A percentile compares a stretch with the other conserved stretches of the same genome.
phyloP scores from a whole-genome alignment of 2,329 filamentous ascomycete genomes.

The Aureobasidium pullulans region DNA sequence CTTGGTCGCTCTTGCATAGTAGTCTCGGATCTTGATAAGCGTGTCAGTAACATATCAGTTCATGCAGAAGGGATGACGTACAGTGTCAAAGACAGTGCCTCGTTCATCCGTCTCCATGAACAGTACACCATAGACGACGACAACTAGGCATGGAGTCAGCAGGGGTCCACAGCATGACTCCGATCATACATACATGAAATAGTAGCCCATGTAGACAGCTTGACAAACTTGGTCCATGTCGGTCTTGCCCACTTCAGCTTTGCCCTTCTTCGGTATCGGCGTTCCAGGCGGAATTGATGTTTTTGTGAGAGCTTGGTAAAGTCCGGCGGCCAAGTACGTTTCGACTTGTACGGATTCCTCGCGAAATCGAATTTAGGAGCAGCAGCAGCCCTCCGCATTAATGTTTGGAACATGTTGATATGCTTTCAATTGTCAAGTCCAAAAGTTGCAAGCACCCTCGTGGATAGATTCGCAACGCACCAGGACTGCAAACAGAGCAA shows the following conservation, averaged over 20 bases:
- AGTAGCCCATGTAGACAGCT: conserved; percentile 56
- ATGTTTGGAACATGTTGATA: conserved; percentile 39
- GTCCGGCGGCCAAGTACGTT: conserved; percentile 72
- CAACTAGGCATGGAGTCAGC: conserved; percentile 7
- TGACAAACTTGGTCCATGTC: conserved; percentile 56
- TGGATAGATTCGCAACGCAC: not conserved
- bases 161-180: not conserved
- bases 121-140: conserved; percentile 12
- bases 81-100: conserved; percentile 10
- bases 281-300: conserved; percentile 71
- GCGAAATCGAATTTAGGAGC: conserved; percentile 37
- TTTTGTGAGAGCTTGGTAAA: conserved; percentile 61
- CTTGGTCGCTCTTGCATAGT: conserved; percentile 1
- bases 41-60: not conserved
- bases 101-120: conserved; percentile 11
- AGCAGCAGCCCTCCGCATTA: conserved; percentile 32
- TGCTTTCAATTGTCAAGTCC: not conserved
- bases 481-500: not conserved
- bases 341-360: conserved; percentile 53
- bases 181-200: conserved; percentile 46
- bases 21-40: not conserved
- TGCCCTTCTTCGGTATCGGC: conserved; percentile 66
- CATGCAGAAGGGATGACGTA: not conserved
- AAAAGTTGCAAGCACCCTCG: not conserved
- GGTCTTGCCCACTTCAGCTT: conserved; percentile 56